phyloP scores from a whole-genome alignment of 805 yeast species.

The Metschnikowia koreensis region DNA sequence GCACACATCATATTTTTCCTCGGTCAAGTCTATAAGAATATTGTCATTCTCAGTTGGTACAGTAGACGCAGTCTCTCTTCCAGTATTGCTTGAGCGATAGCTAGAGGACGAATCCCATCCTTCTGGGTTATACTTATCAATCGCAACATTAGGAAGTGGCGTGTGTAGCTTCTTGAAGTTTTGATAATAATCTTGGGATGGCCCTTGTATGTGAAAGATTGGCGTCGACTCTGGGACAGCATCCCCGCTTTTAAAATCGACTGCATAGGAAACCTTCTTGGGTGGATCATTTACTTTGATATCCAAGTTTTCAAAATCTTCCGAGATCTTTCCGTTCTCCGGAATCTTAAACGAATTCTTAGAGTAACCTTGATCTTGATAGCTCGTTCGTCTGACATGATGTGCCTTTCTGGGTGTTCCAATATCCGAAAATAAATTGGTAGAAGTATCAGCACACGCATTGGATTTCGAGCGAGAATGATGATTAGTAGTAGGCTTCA shows the following conservation, averaged over 20 bases:
- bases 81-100: slow-evolving; percentile 30
- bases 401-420: neutral
- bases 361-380: neutral
- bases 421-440: neutral
- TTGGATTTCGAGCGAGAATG: slow-evolving; percentile 12
- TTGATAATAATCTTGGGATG: slow-evolving; percentile 4
- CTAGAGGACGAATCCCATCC: slow-evolving; percentile 23
- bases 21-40: slow-evolving; percentile 41
- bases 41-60: slow-evolving; percentile 35
- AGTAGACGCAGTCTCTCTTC: slow-evolving; percentile 28
- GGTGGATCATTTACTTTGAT: slow-evolving; percentile 42
- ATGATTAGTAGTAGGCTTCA: neutral
- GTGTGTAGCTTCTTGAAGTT: neutral
- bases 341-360: neutral
- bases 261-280: slow-evolving; percentile 32
- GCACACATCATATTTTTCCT: slow-evolving; percentile 39
- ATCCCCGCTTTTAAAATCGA: slow-evolving; percentile 33
- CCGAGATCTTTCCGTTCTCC: neutral
- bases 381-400: neutral
- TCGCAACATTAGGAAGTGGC: neutral
- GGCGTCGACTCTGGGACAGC: neutral
- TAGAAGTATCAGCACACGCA: neutral
- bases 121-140: neutral
- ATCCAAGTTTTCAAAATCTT: slow-evolving; percentile 8
- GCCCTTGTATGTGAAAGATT: slow-evolving; percentile 2